These are phyloP conservation scores for Cystoisospora suis DNA, from an alignment of 169 alveolate genomes.

Conservation along the genomic window DNA sequence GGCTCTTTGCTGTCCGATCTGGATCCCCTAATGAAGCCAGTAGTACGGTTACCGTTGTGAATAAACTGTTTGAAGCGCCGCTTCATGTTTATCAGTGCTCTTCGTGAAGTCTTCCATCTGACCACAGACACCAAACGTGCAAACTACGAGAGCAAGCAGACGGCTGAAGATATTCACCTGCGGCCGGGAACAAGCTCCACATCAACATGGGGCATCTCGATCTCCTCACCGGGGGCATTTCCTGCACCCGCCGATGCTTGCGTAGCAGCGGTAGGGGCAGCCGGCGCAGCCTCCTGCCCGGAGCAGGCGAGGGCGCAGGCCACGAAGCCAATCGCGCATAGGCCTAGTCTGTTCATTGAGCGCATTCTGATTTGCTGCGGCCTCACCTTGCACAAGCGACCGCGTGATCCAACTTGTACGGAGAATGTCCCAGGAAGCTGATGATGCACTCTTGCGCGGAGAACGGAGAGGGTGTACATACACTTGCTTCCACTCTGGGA, in stretches of 20 bases:
- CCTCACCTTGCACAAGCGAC: too few relatives aligned
- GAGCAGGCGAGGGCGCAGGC: neutral
- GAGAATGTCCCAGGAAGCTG: too few relatives aligned
- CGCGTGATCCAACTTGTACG: too few relatives aligned
- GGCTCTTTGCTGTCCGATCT: neutral
- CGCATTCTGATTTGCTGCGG: too few relatives aligned
- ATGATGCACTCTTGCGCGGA: too few relatives aligned
- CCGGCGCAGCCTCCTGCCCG: neutral
- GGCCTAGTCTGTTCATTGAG: too few relatives aligned
- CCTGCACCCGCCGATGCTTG: neutral
- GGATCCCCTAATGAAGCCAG: neutral
- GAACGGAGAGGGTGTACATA: too few relatives aligned
- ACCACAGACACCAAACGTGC: neutral
- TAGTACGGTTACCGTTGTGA: neutral
- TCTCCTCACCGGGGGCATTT: neutral
- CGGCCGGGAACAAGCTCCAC: conserved; percentile 4
- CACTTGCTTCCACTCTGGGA: too few relatives aligned
- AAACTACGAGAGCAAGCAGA: neutral
- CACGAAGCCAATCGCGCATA: too few relatives aligned
- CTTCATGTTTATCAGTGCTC: neutral
- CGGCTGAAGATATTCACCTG: neutral
- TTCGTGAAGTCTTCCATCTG: conserved; percentile 22
- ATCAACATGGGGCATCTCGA: neutral
- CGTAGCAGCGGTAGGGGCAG: neutral
- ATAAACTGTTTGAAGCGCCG: conserved; percentile 34